Base-by-base conservation (phyloP, 306 rosid genomes). In the Prosopis cineraria region DNA sequence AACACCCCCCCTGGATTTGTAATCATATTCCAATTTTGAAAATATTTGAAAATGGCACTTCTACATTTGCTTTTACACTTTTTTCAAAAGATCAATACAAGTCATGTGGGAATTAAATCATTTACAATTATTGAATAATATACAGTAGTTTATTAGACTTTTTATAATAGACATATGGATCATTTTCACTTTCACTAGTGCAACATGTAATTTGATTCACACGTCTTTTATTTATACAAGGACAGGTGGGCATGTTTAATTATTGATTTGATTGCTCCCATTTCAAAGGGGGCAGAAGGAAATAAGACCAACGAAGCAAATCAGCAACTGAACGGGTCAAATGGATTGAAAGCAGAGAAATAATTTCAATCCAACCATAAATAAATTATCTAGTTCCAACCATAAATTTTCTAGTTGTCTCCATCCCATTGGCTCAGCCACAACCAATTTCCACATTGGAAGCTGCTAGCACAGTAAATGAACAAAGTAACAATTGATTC, bases 401-500 rank as follows among this genome's bases (percentile, higher is more conserved):
- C n/a, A n/a, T n/a, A n/a, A n/a, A 29, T 9, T 41, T 58, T 52
- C 58, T 36, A 30, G 62, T 77, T 34, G 73, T 72, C 34, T 77
- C 64, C 70, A 1, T 36, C 39, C 11, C 75, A 27, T 3, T 41
- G 71, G 53, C 66, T 77, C 43, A 82, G 50, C 81, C 63, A 68
- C 66, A 68, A 29, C 44, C 68, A 72, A 55, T 73, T 71, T 62
- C 36, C 75, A 34, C 14, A 69, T 74, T n/a, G 31, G 11, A 67
- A 39, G 47, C 52, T 22, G 62, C 56, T 27, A 47, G 70, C n/a
- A 48, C 72, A 85, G n/a, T 17, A 67, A 71, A 59, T 39, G 43
- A 47, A 66, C 62, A 24, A 55, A 55, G 62, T 6, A 65, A 36
- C 77, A 74, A 68, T 62, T 72, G 72, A 75, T 59, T 69, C 78